phyloP scores from a whole-genome alignment of 805 yeast species.

The Debaryomyces castellii region DNA sequence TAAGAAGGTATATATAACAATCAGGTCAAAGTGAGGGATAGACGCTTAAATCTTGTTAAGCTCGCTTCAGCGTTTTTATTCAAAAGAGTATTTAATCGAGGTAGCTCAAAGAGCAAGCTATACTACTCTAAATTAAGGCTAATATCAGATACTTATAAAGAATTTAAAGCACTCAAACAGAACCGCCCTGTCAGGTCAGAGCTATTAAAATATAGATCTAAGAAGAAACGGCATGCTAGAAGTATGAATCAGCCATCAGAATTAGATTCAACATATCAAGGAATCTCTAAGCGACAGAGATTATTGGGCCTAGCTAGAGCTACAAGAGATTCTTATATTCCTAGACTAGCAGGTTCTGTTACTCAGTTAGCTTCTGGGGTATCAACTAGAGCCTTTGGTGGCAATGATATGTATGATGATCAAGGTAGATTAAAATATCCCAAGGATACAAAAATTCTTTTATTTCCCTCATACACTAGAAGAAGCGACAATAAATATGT shows the following conservation, averaged over 20 bases:
- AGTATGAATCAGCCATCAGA: slow-evolving; percentile 8
- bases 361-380: slow-evolving; percentile 50
- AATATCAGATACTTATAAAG: slow-evolving; percentile 30
- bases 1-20: background rate
- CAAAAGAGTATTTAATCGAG: slow-evolving; percentile 11
- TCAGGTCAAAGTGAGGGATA: slow-evolving; percentile 16
- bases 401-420: slow-evolving; percentile 26
- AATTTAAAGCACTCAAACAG: slow-evolving; percentile 27
- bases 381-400: slow-evolving; percentile 26
- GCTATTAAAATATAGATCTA: slow-evolving; percentile 4
- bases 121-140: slow-evolving; percentile 22
- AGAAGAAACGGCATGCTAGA: slow-evolving; percentile 16
- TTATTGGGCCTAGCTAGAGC: slow-evolving; percentile 51
- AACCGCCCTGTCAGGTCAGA: slow-evolving; percentile 13
- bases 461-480: slow-evolving; percentile 42
- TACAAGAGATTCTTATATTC: slow-evolving; percentile 59
- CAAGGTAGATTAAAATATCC: slow-evolving; percentile 42
- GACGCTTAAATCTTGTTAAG: slow-evolving; percentile 11
- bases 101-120: slow-evolving; percentile 8
- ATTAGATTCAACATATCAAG: background rate
- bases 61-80: slow-evolving; percentile 18
- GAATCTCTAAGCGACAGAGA: slow-evolving; percentile 41
- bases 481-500: slow-evolving; percentile 29
- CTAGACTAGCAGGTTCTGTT: slow-evolving; percentile 47
- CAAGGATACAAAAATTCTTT: slow-evolving; percentile 55